These are phyloP conservation scores for Blastomyces percursus DNA, from an alignment of 2,329 filamentous ascomycete genomes.

Conservation along the genomic window DNA sequence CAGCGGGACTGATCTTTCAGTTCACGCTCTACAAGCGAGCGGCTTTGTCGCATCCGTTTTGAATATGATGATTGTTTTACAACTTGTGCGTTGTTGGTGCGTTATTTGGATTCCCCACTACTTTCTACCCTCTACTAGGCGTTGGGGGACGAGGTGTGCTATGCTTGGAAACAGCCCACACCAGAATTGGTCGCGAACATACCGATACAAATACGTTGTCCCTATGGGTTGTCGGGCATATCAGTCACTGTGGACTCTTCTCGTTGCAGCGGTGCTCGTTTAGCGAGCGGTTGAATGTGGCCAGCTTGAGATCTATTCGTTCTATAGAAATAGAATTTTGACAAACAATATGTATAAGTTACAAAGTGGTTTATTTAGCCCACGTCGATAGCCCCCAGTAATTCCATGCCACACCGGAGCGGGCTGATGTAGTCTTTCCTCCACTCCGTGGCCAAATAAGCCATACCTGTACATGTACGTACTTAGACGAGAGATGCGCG, in stretches of 20 bases:
- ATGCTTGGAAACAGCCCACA: background rate
- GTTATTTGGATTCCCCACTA: background rate
- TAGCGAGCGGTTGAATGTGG: background rate
- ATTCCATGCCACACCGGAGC: background rate
- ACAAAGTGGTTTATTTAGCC: background rate
- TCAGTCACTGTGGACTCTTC: background rate
- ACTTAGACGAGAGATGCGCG: slow-evolving; percentile 15
- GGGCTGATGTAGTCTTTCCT: background rate
- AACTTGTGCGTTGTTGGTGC: background rate
- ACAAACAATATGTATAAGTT: background rate
- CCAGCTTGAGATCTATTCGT: background rate
- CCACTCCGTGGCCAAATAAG: slow-evolving; percentile 5
- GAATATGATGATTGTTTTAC: background rate
- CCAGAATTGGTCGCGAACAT: background rate
- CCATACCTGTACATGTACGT: too few species aligned
- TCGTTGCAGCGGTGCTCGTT: background rate
- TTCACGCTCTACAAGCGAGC: background rate
- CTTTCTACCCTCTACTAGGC: background rate
- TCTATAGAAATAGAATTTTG: background rate
- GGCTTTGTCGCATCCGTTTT: background rate
- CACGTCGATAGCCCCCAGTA: slow-evolving; percentile 2
- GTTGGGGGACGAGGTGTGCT: too few species aligned
- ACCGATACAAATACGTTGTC: background rate
- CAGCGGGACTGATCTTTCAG: background rate
- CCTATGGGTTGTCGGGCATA: background rate